Evolutionary conservation across 164 flowering plant species (phyloP).

Genomic region (Nymphaea colorata): DNA sequence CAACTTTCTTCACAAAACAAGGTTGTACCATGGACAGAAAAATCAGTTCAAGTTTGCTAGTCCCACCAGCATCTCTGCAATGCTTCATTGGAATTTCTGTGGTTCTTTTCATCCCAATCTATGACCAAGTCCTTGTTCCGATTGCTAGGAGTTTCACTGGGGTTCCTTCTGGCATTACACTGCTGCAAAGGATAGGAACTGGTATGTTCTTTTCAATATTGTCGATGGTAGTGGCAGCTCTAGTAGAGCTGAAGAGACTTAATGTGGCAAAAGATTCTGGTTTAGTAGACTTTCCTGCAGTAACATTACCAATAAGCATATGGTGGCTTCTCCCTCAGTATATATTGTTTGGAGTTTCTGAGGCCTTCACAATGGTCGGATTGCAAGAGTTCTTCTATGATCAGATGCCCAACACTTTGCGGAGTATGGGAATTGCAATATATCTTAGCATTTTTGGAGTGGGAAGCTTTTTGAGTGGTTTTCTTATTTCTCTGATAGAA

Average conservation of each 20-base stretch:
- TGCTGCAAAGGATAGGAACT: slow-evolving; percentile 44
- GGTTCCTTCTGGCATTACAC: slow-evolving; percentile 37
- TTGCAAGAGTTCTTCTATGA: slow-evolving; percentile 20
- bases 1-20: slow-evolving; percentile 33
- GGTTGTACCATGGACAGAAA: slow-evolving; percentile 43
- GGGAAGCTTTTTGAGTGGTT: slow-evolving; percentile 16
- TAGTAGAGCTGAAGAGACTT: slow-evolving; percentile 1
- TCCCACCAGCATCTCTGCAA: slow-evolving; percentile 39
- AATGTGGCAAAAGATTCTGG: not conserved
- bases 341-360: slow-evolving; percentile 9
- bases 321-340: slow-evolving; percentile 16
- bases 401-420: slow-evolving; percentile 14
- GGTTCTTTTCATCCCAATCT: slow-evolving; percentile 46
- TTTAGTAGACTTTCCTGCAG: not conserved
- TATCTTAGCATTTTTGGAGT: slow-evolving; percentile 16
- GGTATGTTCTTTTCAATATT: slow-evolving; percentile 29
- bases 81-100: slow-evolving; percentile 30
- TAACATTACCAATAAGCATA: slow-evolving; percentile 1
- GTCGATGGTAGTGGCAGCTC: slow-evolving; percentile 28
- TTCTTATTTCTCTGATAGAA: slow-evolving; percentile 6
- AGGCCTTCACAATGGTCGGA: slow-evolving; percentile 15
- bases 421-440: slow-evolving; percentile 14
- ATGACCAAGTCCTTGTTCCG: slow-evolving; percentile 46
- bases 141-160: slow-evolving; percentile 19
- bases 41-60: slow-evolving; percentile 19